phyloP scores from a whole-genome alignment of 1,284 basidiomycete genomes.

The Tilletia horrida region DNA sequence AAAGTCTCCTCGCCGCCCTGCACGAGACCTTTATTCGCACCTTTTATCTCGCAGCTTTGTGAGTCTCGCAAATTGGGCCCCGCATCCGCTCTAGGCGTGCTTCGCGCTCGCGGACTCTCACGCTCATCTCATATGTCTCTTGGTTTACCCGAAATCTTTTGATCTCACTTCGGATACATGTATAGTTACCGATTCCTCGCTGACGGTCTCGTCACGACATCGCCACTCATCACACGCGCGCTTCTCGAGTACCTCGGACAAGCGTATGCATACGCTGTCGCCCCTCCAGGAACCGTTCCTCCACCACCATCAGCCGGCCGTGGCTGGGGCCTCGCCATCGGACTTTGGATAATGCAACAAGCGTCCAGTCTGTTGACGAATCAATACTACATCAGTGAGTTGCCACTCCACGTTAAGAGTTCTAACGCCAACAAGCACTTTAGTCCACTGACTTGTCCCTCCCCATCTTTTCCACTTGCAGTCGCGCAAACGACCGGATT shows the following conservation, averaged over 20 bases:
- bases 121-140: too few relatives aligned
- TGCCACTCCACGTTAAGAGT: conserved; percentile 21
- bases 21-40: conserved; percentile 30
- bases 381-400: conserved; percentile 14
- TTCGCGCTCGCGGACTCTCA: too few relatives aligned
- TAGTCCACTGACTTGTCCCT: too few relatives aligned
- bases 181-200: conserved; percentile 28
- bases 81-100: too few relatives aligned
- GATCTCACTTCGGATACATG: background rate
- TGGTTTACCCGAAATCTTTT: too few relatives aligned
- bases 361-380: conserved; percentile 28
- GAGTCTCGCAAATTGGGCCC: background rate
- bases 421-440: background rate
- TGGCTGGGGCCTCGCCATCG: conserved; percentile 73
- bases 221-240: conserved; percentile 54
- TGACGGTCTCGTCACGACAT: conserved; percentile 28
- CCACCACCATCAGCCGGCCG: conserved; percentile 58
- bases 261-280: conserved; percentile 63
- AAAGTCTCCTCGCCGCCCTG: conserved; percentile 28
- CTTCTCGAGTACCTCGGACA: conserved; percentile 72
- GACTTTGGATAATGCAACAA: conserved; percentile 37
- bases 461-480: conserved; percentile 31
- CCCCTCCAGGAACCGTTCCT: conserved; percentile 58
- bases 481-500: conserved; percentile 29
- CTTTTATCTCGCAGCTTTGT: conserved; percentile 31